Conservation (phyloP, 179 eudicot species). For the Amaranthus tricolor region DNA sequence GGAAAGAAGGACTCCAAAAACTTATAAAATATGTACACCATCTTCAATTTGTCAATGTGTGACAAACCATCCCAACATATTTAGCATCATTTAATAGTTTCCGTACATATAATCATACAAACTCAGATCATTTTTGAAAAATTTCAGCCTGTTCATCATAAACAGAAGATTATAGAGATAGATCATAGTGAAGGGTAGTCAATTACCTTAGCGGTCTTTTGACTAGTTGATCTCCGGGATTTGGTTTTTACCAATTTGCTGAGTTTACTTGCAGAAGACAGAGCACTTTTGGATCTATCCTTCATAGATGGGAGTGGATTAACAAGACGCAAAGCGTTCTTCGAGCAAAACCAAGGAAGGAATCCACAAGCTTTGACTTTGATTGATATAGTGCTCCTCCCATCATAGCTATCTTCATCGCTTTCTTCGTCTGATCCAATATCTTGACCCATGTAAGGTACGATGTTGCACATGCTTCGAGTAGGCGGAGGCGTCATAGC, state of each 20-base stretch:
- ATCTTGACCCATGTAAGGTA: conserved; percentile 37
- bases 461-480: conserved; percentile 31
- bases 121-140: neutral
- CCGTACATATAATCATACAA: neutral
- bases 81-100: too few relatives aligned
- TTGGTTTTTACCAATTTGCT: conserved; percentile 50
- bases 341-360: conserved; percentile 75
- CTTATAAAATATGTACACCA: too few relatives aligned
- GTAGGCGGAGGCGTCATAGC: conserved; percentile 40
- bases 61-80: too few relatives aligned
- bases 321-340: conserved; percentile 63
- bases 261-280: conserved; percentile 44
- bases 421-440: conserved; percentile 49
- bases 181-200: neutral
- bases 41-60: too few relatives aligned
- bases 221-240: conserved; percentile 57
- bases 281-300: conserved; percentile 41
- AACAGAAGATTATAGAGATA: neutral
- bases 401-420: conserved; percentile 34
- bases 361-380: conserved; percentile 72
- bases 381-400: conserved; percentile 35
- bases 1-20: too few relatives aligned
- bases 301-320: conserved; percentile 78
- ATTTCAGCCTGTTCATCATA: neutral
- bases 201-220: conserved; percentile 52